Evolutionary conservation across 257 asterid genomes (phyloP).

Genomic region (Nicotiana attenuata): DNA sequence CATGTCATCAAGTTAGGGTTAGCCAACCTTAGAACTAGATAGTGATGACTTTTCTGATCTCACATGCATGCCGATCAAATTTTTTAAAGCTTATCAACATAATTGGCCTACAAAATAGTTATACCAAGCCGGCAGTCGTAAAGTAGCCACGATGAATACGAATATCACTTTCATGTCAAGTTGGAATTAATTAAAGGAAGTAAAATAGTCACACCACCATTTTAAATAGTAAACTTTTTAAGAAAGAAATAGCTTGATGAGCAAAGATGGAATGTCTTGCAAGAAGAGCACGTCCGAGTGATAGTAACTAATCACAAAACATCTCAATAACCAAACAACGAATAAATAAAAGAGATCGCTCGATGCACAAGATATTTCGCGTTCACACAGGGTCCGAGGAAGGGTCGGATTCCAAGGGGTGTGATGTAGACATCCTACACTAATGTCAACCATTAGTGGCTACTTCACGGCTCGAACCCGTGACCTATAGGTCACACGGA

Average conservation of each 20-base stretch:
- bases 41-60: too few relatives aligned
- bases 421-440: too few relatives aligned
- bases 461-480: too few relatives aligned
- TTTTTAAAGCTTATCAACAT: neutral
- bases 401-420: too few relatives aligned
- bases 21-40: too few relatives aligned
- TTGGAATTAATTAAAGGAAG: constrained; percentile 2
- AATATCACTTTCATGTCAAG: constrained; percentile 7
- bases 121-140: neutral
- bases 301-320: neutral
- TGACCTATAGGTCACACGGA: too few relatives aligned
- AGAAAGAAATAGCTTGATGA: neutral
- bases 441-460: too few relatives aligned
- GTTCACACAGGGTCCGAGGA: too few relatives aligned
- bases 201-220: neutral
- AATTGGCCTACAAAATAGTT: neutral
- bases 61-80: too few relatives aligned
- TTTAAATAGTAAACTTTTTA: neutral
- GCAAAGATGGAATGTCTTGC: neutral
- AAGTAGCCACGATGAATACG: neutral
- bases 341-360: too few relatives aligned
- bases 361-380: too few relatives aligned
- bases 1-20: too few relatives aligned
- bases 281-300: neutral
- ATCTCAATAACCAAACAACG: neutral